Base-by-base conservation (phyloP, 208 protist species). In the Trypanosoma vivax region DNA sequence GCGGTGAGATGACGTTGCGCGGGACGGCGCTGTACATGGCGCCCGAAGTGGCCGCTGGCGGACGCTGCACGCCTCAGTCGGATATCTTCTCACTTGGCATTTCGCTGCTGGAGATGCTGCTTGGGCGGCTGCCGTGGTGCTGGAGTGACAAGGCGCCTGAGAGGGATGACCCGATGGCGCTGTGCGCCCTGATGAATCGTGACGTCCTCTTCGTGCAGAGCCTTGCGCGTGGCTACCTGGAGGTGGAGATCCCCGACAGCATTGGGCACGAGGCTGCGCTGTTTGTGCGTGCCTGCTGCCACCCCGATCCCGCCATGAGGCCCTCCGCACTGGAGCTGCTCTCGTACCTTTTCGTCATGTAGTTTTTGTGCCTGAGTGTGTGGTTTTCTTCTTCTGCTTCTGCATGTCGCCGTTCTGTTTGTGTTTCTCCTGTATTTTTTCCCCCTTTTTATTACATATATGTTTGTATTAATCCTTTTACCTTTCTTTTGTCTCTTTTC, bases 1-100 rank as follows among this genome's bases (percentile, higher is more conserved):
- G 3, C 37, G 76, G 83, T 47, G 68, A 78, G 29, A 60, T 76
- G 23, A 50, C 70, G 49, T 50, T 89, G 53, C 76, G 83, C 31
- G 85, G 85, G 19, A 92, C 81, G 24, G 74, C 76, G 14, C 65
- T 83, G 29, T 92, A 92, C 74, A 86, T 92, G 65, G 78, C 85
- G 6, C 86, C 86, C 5, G 86, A 93, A 54, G 82, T 83, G 23
- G 79, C 81, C 2, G 50, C 51, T 35, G 82, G 82, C 9, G 53
- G 73, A 34, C 62, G 62, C 13, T 73, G 70, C n/a, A 78, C 72
- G 9, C 56, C 70, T 0, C 62, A 68, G 55, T 90, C 82, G 0
- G 86, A 93, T 47, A 86, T 93, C 30, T 93, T 74, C 69, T 90
- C 82, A 3, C 60, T 93, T 3, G 86, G 83, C 10, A 68, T 88